Evolutionary conservation across 225 moss, liverwort and hornwort species (phyloP).

Genomic region (Polytrichum commune): DNA sequence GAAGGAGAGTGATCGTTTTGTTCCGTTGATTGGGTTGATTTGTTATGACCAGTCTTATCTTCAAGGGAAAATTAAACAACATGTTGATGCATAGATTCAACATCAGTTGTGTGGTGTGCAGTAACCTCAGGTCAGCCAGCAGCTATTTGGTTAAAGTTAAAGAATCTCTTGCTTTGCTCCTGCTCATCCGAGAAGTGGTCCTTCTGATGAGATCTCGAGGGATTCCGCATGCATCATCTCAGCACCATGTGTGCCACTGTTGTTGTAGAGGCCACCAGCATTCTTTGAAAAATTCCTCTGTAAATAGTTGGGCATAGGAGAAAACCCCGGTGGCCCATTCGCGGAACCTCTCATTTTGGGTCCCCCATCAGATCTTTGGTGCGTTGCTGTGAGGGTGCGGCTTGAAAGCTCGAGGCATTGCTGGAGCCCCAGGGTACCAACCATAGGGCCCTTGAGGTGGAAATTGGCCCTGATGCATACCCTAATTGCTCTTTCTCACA

Average conservation of each 20-base stretch:
- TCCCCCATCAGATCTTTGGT: constrained; percentile 15
- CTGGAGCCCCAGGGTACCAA: neutral
- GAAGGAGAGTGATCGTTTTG: too few species aligned
- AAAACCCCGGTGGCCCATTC: constrained; percentile 12
- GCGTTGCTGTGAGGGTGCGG: constrained; percentile 6
- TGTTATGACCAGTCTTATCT: constrained; percentile 7
- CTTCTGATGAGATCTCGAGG: constrained; percentile 35
- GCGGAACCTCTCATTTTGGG: constrained; percentile 19
- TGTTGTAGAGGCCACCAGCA: constrained; percentile 9
- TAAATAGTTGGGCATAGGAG: constrained; percentile 14
- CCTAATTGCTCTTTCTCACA: too few species aligned
- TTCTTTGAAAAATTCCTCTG: constrained; percentile 20
- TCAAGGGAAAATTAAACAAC: too few species aligned
- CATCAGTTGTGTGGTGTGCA: constrained; percentile 7
- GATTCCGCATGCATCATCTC: constrained; percentile 24
- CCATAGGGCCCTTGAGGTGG: too few species aligned
- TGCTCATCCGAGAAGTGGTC: constrained; percentile 55
- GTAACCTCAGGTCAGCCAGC: constrained; percentile 38
- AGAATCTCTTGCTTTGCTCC: constrained; percentile 28
- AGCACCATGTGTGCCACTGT: constrained; percentile 5
- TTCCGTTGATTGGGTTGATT: too few species aligned
- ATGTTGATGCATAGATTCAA: too few species aligned
- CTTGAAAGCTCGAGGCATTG: constrained; percentile 9
- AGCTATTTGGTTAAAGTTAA: constrained; percentile 35
- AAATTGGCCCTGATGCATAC: too few species aligned